Percentiles rank a stretch among this genome's conserved stretches.
Evolutionary conservation across 345 rosid genomes (phyloP).

Genomic region (Populus pruinosa): DNA sequence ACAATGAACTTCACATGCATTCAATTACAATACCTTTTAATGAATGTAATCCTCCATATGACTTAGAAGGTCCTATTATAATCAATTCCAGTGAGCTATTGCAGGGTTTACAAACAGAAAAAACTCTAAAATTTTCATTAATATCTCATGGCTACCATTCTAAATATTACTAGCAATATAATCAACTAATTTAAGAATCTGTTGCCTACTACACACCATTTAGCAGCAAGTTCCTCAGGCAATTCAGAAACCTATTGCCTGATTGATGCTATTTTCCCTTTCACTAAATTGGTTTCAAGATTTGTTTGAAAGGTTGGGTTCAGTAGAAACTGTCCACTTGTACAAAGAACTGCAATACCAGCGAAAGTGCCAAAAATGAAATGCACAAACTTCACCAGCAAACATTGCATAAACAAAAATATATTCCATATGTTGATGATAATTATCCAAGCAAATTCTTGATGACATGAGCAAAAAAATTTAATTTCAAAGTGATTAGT

Average conservation of each 20-base stretch:
- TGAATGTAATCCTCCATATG: not conserved
- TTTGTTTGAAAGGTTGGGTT: not conserved
- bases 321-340: not conserved
- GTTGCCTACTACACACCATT: not conserved
- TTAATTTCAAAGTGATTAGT: not conserved
- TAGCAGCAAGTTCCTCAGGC: not conserved
- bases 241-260: not conserved
- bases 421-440: not conserved
- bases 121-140: not conserved
- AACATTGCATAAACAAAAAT: not conserved
- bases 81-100: not conserved
- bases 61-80: not conserved
- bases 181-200: not conserved
- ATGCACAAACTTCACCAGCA: not conserved
- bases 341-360: not conserved
- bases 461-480: not conserved
- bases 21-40: not conserved
- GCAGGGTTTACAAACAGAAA: not conserved
- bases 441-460: not conserved
- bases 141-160: not conserved
- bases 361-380: not conserved
- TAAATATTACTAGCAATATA: not conserved
- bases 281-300: not conserved
- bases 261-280: too few relatives aligned
- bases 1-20: not conserved